Evolutionary conservation across 192 early-diverging fungal genomes (phyloP).

Genomic region (Anaeromyces robustus): DNA sequence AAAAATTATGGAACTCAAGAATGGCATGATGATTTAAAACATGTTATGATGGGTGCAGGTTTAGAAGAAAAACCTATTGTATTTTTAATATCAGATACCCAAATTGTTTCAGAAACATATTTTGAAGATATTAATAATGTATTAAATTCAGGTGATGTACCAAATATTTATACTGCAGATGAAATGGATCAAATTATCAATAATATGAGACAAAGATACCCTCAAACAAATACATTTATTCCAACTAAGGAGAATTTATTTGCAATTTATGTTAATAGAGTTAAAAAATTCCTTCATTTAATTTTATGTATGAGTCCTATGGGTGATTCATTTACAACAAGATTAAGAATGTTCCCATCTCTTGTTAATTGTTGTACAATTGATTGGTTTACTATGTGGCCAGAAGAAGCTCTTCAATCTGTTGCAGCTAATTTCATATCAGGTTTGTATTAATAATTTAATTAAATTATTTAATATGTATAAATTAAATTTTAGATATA

Average conservation of each 20-base stretch:
- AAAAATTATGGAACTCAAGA: slow-evolving; percentile 33
- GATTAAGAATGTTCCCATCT: slow-evolving; percentile 36
- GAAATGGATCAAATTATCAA: slow-evolving; percentile 44
- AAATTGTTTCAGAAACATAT: slow-evolving; percentile 41
- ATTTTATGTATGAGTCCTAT: slow-evolving; percentile 39
- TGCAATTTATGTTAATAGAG: slow-evolving; percentile 27
- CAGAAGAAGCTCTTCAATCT: slow-evolving; percentile 36
- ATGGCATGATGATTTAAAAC: slow-evolving; percentile 47
- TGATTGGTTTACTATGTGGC: slow-evolving; percentile 47
- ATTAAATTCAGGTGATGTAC: slow-evolving; percentile 40
- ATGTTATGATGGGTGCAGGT: slow-evolving; percentile 32
- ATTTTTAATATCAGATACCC: slow-evolving; percentile 41
- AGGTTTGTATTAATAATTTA: slow-evolving; percentile 19
- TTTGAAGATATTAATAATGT: slow-evolving; percentile 48
- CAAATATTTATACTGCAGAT: slow-evolving; percentile 35
- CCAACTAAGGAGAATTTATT: slow-evolving; percentile 18
- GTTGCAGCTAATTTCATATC: slow-evolving; percentile 34
- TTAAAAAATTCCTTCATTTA: slow-evolving; percentile 35
- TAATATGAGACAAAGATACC: slow-evolving; percentile 14
- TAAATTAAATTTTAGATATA: no score
- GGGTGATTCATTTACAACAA: slow-evolving; percentile 36
- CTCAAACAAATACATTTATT: slow-evolving; percentile 18
- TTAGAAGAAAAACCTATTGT: slow-evolving; percentile 29
- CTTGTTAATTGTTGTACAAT: slow-evolving; percentile 46
- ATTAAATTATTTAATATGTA: no score